Evolutionary conservation across 306 rosid species (phyloP).

Genomic region (Hippophae gyantsensis): DNA sequence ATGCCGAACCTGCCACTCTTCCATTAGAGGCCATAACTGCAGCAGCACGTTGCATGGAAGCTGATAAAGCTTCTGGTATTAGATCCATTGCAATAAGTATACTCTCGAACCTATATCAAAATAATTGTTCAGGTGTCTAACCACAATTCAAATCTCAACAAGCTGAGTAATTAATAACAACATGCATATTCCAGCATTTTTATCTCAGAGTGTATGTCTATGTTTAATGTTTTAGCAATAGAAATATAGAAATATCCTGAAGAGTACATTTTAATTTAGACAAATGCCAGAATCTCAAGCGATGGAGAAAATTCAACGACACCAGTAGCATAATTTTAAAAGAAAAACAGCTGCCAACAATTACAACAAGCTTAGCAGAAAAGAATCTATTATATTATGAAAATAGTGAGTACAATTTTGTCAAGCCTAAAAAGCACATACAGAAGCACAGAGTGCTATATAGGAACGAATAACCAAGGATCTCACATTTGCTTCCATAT

Average conservation of each 20-base stretch:
- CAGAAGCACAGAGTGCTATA: not conserved
- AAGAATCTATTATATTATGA: not conserved
- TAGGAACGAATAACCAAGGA: no score
- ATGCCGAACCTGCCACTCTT: constrained; percentile 67
- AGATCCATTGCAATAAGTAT: constrained; percentile 69
- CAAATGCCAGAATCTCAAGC: no score
- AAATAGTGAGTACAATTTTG: not conserved
- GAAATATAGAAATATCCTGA: no score
- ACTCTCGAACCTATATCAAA: constrained; percentile 82
- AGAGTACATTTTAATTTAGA: no score
- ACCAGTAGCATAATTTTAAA: not conserved
- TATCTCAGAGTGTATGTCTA: no score
- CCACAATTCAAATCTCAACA: not conserved
- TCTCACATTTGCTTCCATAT: no score
- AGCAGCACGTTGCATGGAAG: constrained; percentile 50
- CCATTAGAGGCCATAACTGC: constrained; percentile 63
- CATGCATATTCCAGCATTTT: no score
- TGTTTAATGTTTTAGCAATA: no score
- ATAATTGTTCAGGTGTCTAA: constrained; percentile 15
- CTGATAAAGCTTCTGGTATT: constrained; percentile 67
- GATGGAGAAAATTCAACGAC: no score
- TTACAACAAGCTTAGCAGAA: not conserved
- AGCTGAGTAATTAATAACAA: not conserved
- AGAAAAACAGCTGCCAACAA: not conserved
- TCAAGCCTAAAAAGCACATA: not conserved